Evolutionary conservation across 108 stramenopile species (phyloP), one percentile per base, ranked within the genome.

Genomic region (Pseudonitzschia delicatissima): DNA sequence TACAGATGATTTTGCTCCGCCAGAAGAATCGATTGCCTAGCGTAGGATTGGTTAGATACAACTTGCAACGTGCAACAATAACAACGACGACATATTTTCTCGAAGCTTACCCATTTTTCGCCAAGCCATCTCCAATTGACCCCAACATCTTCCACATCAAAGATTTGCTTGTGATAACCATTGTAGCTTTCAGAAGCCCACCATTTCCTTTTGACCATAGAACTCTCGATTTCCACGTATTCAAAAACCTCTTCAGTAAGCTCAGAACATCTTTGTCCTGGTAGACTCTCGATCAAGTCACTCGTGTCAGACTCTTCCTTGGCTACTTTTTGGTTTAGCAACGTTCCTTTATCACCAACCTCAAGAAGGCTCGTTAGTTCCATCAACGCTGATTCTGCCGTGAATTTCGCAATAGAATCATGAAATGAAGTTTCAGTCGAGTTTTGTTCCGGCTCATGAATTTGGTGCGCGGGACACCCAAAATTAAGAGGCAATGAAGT

Each of bases 331-430:
- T 67, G 59, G 26, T 52, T 57, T 20, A 82, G 62, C 20, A 72
- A 74, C 17, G 57, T 82, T 3, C 79, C 80, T 48, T 79, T 82
- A 20, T 76, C 82, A 11, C 80, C 82, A 50, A 77, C 66, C 61
- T 90, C 88, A n/a, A 90, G 66, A 50, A 87, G 73, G 34, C 69
- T 85, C 3, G 84, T 66, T 5, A 90, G 72, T 60, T 90, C 88
- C 66, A 76, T 71, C n/a, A 90, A 47, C 29, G 88, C 86, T 26
- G 88, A 74, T 66, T 87, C 86, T 4, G 87, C 87, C 21, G 75
- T 78, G 57, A 79, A 67, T 39, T 69, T 74, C 45, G 75, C 53
- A 26, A 50, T 62, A 39, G 65, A 51, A 15, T 83, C 79, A 57
- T 74, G 49, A 32, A 42, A 29, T 40, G 26, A 25, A 39, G 5